Conservation (phyloP, 2,329 filamentous ascomycete species). For the Sporothrix pseudoabietina region DNA sequence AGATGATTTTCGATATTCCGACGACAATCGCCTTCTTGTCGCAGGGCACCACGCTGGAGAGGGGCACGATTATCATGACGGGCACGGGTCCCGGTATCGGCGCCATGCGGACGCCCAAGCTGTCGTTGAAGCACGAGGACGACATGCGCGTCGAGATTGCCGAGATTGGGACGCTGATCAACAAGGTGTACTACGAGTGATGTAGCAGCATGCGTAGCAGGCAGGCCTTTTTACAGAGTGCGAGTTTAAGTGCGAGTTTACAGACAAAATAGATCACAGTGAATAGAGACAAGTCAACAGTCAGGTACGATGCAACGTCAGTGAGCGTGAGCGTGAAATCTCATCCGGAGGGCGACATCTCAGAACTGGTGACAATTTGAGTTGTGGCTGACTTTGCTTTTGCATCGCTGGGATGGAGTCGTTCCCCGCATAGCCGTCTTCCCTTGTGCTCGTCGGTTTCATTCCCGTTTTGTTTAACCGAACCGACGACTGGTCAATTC, state of each 20-base stretch:
- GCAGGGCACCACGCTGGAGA: conserved; percentile 44
- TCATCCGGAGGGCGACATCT: neutral
- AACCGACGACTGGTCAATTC: neutral
- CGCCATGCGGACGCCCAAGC: conserved; percentile 43
- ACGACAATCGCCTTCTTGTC: conserved; percentile 44
- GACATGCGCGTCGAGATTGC: conserved; percentile 45
- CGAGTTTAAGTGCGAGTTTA: neutral
- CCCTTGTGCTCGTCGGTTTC: neutral
- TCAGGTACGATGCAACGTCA: neutral
- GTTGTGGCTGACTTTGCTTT: neutral
- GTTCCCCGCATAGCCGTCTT: neutral
- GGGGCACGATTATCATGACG: conserved; percentile 47
- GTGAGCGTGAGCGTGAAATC: neutral
- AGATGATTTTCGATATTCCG: conserved; percentile 46
- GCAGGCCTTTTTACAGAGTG: neutral
- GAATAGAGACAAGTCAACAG: neutral
- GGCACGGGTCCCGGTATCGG: conserved; percentile 50
- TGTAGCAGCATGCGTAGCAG: neutral
- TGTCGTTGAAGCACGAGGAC: conserved; percentile 34
- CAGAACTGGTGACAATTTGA: neutral
- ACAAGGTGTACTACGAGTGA: conserved; percentile 45
- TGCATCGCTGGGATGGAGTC: conserved; percentile 3
- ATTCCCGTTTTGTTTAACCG: neutral
- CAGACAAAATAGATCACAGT: neutral
- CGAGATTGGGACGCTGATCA: conserved; percentile 44